Percentiles rank a stretch among this genome's conserved stretches.
phyloP scores from a whole-genome alignment of 2,329 filamentous ascomycete genomes.

The Aspergillus neotritici region DNA sequence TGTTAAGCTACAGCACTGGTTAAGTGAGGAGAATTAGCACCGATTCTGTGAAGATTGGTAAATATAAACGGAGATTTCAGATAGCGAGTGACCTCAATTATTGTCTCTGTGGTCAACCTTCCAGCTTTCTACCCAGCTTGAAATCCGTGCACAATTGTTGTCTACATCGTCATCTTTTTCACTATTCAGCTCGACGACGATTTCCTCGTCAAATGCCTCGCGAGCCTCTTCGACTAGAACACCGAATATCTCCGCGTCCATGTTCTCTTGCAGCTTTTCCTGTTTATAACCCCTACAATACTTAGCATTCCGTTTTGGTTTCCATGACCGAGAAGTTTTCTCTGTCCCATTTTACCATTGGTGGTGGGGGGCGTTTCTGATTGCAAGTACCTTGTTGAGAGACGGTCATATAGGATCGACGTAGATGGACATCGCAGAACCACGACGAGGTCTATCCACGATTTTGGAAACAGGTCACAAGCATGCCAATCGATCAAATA shows the following conservation, averaged over 20 bases:
- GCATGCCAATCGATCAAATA: conserved; percentile 97
- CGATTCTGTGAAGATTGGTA: too few relatives aligned
- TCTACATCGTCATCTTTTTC: conserved; percentile 81
- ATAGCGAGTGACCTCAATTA: conserved; percentile 16
- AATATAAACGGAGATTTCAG: too few relatives aligned
- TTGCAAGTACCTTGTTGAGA: conserved; percentile 59
- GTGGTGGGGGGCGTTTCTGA: background rate
- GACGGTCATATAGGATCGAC: conserved; percentile 73
- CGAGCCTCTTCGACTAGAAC: conserved; percentile 84
- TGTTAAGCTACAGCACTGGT: conserved; percentile 77
- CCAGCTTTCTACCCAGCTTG: conserved; percentile 78
- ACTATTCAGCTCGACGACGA: conserved; percentile 83
- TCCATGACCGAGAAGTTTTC: background rate
- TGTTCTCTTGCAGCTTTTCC: conserved; percentile 86
- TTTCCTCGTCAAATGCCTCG: conserved; percentile 78
- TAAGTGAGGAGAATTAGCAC: conserved; percentile 44
- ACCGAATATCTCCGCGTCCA: conserved; percentile 97
- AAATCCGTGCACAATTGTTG: conserved; percentile 75
- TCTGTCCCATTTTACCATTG: background rate
- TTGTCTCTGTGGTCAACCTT: conserved; percentile 48
- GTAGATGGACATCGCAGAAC: conserved; percentile 76
- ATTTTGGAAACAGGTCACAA: conserved; percentile 87
- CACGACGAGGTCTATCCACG: conserved; percentile 92
- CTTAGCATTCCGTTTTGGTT: conserved; percentile 4
- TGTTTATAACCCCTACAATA: conserved; percentile 67